These are phyloP conservation scores for Dimargaris xerosporica DNA, from an alignment of 192 early-diverging fungal genomes.

Conservation along the genomic window DNA sequence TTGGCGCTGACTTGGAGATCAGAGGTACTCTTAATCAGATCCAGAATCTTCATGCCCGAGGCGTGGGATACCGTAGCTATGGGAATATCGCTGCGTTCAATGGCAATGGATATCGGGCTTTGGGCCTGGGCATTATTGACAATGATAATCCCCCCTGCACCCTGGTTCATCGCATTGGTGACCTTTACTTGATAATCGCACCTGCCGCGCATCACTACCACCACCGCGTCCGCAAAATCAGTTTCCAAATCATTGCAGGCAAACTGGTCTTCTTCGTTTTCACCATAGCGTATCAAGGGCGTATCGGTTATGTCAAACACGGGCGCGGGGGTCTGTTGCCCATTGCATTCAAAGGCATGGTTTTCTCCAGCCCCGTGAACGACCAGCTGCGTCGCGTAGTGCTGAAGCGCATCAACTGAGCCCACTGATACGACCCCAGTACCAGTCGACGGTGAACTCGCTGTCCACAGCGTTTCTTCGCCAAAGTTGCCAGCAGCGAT, in stretches of 20 bases:
- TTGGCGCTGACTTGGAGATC: not conserved
- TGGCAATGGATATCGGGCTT: no score
- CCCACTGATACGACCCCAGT: not conserved
- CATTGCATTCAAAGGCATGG: not conserved
- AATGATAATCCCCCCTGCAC: not conserved
- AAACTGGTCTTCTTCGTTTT: not conserved
- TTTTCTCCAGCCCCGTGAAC: not conserved
- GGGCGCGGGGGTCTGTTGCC: not conserved
- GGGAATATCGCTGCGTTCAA: not conserved
- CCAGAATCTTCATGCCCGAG: not conserved
- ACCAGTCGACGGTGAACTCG: not conserved
- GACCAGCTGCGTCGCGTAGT: not conserved
- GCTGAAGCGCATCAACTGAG: not conserved
- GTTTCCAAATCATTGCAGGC: not conserved
- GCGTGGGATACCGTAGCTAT: not conserved
- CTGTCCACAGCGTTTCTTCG: not conserved
- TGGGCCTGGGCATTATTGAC: not conserved
- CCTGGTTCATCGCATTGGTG: no score
- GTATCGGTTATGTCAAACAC: not conserved
- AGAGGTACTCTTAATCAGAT: not conserved
- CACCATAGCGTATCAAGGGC: not conserved
- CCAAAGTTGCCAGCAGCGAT: conserved; percentile 2
- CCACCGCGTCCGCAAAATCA: not conserved
- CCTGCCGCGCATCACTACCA: not conserved
- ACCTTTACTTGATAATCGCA: no score